Evolutionary conservation across 805 yeast genomes (phyloP), one percentile per base, ranked within the genome.

Genomic region (Metschnikowia matae): DNA sequence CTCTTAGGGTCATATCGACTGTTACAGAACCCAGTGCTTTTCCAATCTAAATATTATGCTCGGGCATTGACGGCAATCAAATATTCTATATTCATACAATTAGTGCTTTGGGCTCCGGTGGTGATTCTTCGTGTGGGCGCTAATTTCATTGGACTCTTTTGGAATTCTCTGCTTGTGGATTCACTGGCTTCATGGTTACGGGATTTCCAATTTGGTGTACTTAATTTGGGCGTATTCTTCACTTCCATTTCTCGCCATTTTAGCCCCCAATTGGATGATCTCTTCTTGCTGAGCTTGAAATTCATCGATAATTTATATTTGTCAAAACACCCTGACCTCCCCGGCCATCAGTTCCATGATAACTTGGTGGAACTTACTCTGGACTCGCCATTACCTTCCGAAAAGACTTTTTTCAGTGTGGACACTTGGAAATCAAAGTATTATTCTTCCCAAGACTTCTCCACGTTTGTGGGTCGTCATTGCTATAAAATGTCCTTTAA

Each of bases 1-100:
- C 42, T 79, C 7, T 61, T 79, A 7, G 83, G 84, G 4, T 70
- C 71, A 1, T 78, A 71, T 52, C 60, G 83, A 26, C 73, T 78
- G 2, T 59, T 76, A 13, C 74, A 68, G 48, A 78, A 78, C 57
- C 79, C 80, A 1, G 20, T 41, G 18, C 49, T 59, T 31, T 62
- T 68, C 33, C 59, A 62, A 32, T 44, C 57, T 1, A 62, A 62
- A 29, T 74, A 68, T 65, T 74, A 70, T 48, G 51, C 59, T 29
- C 69, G 66, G 54, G 76, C 75, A 0, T 49, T 66, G 0, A 54
- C 57, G 14, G 72, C 77, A 4, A 49, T 77, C 37, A 59, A 61
- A 29, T 48, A 67, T 43, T 76, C 82, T 35, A 50, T 75, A 31
- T 52, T 60, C 10, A 54, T 77, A 35, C 77, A 74, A 52, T 46